Conservation (phyloP, 805 yeast genomes). For the Wickerhamiella azymoides region DNA sequence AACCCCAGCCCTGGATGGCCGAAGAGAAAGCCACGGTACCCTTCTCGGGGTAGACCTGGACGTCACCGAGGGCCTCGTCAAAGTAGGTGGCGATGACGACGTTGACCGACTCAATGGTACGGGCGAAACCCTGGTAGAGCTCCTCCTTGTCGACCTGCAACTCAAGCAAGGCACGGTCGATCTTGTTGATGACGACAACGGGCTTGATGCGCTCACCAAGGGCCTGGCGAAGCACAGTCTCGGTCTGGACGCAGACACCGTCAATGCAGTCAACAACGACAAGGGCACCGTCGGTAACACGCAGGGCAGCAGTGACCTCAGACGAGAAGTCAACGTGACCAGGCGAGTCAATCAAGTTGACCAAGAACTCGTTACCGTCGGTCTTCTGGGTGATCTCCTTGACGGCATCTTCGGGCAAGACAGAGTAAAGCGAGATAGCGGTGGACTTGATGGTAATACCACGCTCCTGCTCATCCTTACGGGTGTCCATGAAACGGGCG, state of each 20-base stretch:
- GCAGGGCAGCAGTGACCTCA: constrained; percentile 98
- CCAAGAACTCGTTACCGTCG: constrained; percentile 85
- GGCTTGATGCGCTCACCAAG: constrained; percentile 99
- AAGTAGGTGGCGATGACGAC: constrained; percentile 93
- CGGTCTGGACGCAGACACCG: constrained; percentile 99
- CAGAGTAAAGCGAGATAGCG: constrained; percentile 90
- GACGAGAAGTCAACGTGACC: constrained; percentile 99
- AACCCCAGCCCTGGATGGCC: constrained; percentile 99
- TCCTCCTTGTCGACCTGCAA: constrained; percentile 98
- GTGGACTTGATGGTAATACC: constrained; percentile 99
- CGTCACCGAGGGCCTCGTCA: constrained; percentile 85
- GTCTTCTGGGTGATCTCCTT: constrained; percentile 84
- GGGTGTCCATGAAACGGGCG: constrained; percentile 99
- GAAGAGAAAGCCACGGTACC: constrained; percentile 99
- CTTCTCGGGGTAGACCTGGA: constrained; percentile 95
- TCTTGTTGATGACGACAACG: constrained; percentile 96
- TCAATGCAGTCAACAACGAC: constrained; percentile 98
- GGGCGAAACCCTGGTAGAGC: constrained; percentile 92
- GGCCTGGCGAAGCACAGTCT: constrained; percentile 98
- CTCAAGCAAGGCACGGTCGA: constrained; percentile 98
- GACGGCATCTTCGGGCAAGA: constrained; percentile 71
- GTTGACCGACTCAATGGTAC: constrained; percentile 99
- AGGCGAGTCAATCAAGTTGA: constrained; percentile 98
- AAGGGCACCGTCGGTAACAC: constrained; percentile 99
- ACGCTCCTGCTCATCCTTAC: constrained; percentile 99